Evolutionary conservation across 208 protist genomes (phyloP).

Genomic region (Strigomonas oncopelti): DNA sequence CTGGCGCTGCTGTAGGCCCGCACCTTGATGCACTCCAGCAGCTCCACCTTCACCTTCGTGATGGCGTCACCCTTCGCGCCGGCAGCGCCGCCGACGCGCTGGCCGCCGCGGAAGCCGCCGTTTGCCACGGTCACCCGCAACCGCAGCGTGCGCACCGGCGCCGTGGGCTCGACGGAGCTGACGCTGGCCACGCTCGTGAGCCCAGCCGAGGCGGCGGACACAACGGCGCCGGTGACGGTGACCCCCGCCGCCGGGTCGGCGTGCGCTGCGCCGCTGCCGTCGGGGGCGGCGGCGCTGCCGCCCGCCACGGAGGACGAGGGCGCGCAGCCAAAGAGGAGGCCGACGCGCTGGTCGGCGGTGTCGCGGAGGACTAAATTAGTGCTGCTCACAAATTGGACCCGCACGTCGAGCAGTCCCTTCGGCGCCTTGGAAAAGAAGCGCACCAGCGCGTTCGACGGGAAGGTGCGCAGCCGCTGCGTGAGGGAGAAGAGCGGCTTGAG

Average conservation of each 20-base stretch:
- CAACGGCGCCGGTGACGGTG: slow-evolving; percentile 11
- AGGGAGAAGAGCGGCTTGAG: slow-evolving; percentile 21
- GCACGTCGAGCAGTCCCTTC: slow-evolving; percentile 12
- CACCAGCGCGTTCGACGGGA: slow-evolving; percentile 13
- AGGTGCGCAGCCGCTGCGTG: slow-evolving; percentile 20
- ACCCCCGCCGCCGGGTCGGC: neutral
- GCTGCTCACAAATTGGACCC: slow-evolving; percentile 2
- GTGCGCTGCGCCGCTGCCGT: neutral
- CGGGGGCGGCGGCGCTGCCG: too few species aligned
- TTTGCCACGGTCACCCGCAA: slow-evolving; percentile 19
- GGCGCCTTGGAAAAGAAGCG: slow-evolving; percentile 13
- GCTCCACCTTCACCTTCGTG: slow-evolving; percentile 9
- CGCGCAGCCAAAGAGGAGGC: neutral
- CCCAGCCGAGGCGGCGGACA: neutral
- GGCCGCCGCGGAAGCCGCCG: slow-evolving; percentile 1
- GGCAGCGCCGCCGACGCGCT: neutral
- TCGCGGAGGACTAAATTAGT: slow-evolving; percentile 3
- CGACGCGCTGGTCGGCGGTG: neutral
- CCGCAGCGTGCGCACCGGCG: slow-evolving; percentile 10
- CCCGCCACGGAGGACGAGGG: neutral
- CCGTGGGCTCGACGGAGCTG: neutral
- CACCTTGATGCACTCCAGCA: slow-evolving; percentile 13
- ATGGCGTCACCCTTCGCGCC: slow-evolving; percentile 2
- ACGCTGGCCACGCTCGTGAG: neutral
- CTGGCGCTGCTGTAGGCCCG: neutral